phyloP scores from a whole-genome alignment of 495 filamentous ascomycete species.

The Pseudoneurospora amorphoporcata region DNA sequence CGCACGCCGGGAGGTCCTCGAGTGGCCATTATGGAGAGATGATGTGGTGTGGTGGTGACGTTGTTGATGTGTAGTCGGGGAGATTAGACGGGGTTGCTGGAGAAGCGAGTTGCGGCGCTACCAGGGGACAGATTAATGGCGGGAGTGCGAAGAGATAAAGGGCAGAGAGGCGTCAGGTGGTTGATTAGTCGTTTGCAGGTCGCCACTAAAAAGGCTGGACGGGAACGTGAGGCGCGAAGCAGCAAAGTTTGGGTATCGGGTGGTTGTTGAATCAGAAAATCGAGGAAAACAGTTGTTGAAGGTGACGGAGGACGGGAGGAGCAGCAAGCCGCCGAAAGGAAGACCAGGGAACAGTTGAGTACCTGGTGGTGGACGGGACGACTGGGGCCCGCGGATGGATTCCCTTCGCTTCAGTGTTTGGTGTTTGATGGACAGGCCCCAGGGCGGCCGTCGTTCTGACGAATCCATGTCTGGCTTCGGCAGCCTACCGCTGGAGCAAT shows the following conservation, averaged over 20 bases:
- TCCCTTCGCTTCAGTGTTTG: not conserved
- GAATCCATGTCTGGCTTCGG: not conserved
- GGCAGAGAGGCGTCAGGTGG: not conserved
- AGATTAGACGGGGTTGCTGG: conserved; percentile 2
- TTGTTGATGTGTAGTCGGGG: not conserved
- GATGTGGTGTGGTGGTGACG: conserved; percentile 6
- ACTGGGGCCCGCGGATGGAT: not conserved
- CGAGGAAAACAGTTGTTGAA: not conserved
- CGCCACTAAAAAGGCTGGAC: not conserved
- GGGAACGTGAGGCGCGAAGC: not conserved
- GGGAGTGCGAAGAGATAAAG: not conserved
- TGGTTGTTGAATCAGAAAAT: not conserved
- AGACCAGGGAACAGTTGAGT: not conserved
- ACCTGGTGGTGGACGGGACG: not conserved
- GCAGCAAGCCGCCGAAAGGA: not conserved
- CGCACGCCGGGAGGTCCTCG: conserved; percentile 67
- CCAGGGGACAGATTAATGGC: not conserved
- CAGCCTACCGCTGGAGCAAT: not conserved
- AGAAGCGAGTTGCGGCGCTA: conserved; percentile 2
- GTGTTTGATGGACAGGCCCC: not conserved
- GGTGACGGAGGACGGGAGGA: not conserved
- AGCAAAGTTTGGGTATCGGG: not conserved
- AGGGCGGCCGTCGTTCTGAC: not conserved
- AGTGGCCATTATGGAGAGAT: conserved; percentile 56
- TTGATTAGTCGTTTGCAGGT: not conserved